Evolutionary conservation across 2,329 filamentous ascomycete genomes (phyloP).

Genomic region (Ophiostoma populinum): DNA sequence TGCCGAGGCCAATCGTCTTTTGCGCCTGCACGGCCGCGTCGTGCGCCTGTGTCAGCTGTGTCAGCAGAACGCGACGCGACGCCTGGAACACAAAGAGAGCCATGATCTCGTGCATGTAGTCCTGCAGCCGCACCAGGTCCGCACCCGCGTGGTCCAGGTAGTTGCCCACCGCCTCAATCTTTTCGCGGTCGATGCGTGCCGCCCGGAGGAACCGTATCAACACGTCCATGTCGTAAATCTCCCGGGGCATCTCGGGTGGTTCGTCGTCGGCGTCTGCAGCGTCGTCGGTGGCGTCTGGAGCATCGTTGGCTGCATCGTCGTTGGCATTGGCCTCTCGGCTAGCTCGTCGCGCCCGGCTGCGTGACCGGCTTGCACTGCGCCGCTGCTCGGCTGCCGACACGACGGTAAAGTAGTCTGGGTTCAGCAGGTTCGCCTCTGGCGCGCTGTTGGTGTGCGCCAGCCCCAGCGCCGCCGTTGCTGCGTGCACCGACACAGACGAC

Average conservation of each 20-base stretch:
- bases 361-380: constrained; percentile 23
- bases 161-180: constrained; percentile 60
- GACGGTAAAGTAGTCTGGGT: constrained; percentile 65
- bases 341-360: constrained; percentile 14
- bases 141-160: constrained; percentile 63
- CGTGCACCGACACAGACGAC: constrained; percentile 10
- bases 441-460: constrained; percentile 20
- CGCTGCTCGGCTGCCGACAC: constrained; percentile 32
- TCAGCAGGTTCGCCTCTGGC: constrained; percentile 47
- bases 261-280: constrained; percentile 25
- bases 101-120: constrained; percentile 75
- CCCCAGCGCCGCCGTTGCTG: constrained; percentile 1
- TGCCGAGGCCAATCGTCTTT: no score
- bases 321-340: constrained; percentile 32
- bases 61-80: constrained; percentile 61
- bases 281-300: not conserved
- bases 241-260: constrained; percentile 15
- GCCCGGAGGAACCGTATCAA: constrained; percentile 51
- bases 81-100: constrained; percentile 75
- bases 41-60: constrained; percentile 47
- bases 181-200: constrained; percentile 73
- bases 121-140: constrained; percentile 58
- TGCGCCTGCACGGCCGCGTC: constrained; percentile 27
- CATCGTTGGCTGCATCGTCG: constrained; percentile 31
- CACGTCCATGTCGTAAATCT: constrained; percentile 45